Base-by-base conservation (phyloP, 106 monocot species). In the Acorus gramineus region DNA sequence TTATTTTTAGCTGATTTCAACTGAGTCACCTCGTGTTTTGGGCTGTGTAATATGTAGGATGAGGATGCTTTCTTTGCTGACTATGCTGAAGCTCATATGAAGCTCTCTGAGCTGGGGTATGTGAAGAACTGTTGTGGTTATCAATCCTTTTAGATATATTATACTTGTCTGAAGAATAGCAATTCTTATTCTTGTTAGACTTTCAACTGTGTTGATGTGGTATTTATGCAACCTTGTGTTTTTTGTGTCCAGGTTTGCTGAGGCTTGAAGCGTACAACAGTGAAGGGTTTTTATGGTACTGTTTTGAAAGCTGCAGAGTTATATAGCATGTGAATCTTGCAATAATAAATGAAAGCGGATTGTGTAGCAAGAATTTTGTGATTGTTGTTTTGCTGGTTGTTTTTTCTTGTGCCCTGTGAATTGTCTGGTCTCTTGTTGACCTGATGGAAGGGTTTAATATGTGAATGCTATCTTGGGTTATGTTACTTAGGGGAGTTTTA, bases 61-160 rank as follows among this genome's bases (percentile, higher is more conserved):
- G 96, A 91, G 75, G 85, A 91, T 83, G 91, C 96, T 51, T 96
- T 96, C 83, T 96, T 91, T 76, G 85, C 73, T 4, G 96, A 96
- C 56, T 96, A 96, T 49, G 70, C 79, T 12, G 85, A 91, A 71
- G 82, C 96, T 48, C 96, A 96, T 64, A 60, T 90, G 65, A 87
- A 90, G 85, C 91, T 91, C 58, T 91, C 96, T 7, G 96, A 96
- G 64, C 64, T 96, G 46, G 90, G 96, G 87, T 95, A 72, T 69
- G 74, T 44, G 28, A 28, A 14, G 13, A 7, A 14, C 8, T 49
- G 48, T 49, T 13, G 52, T 8, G 57, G 57, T 14, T 8, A 11
- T 11, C 57, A n/a, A 57, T 2, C 57, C n/a, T 57, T 4, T 57
- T 11, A 11, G 8, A 47, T 46, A 50, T 28, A 44, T 11, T 43